Evolutionary conservation across 257 asterid genomes (phyloP), one percentile per base, ranked within the genome.

Genomic region (Haberlea rhodopensis): DNA sequence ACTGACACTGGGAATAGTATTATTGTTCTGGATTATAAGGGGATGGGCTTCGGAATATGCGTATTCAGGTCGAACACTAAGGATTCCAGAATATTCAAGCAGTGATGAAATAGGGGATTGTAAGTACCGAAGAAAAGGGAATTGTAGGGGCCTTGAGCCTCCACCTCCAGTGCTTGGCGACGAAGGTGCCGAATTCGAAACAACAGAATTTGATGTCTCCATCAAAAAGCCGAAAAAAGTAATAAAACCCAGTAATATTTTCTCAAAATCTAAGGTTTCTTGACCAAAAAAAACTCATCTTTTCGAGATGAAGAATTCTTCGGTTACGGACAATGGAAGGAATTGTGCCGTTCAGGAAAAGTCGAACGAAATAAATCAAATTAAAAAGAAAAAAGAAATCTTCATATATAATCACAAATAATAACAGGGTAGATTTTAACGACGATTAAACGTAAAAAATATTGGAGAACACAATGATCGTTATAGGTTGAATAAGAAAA

Each of bases 71-170:
- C 82, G 84, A 80, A 61, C 55, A 24, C 84, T 78, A 28, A 87
- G 72, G 20, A 85, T 21, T 19, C 97, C 92, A 65, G 91, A 82
- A 63, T 87, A 80, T 40, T 87, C 92, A 1, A 90, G 81, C 58
- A 87, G 56, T 31, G 95, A 78, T 10, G 88, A 76, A 59, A 90
- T 57, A 0, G 95, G 89, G 27, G 78, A 78, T 37, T 57, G 80
- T 4, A 83, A 49, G 62, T 73, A 76, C 66, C 89, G 78, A 16
- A 84, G 68, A 13, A 85, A 69, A 28, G 85, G 78, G 57, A 79
- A 73, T 54, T 73, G 85, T 48, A 78, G 81, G 60, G 73, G n/a
- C 32, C 78, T 76, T 53, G 62, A 53, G 18, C 57, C 48, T 56
- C 66, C 31, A 21, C 82, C 58, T 52, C 84, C 82, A 63, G 71